Evolutionary conservation across 2,329 filamentous ascomycete genomes (phyloP).

Genomic region (Fusarium poae): DNA sequence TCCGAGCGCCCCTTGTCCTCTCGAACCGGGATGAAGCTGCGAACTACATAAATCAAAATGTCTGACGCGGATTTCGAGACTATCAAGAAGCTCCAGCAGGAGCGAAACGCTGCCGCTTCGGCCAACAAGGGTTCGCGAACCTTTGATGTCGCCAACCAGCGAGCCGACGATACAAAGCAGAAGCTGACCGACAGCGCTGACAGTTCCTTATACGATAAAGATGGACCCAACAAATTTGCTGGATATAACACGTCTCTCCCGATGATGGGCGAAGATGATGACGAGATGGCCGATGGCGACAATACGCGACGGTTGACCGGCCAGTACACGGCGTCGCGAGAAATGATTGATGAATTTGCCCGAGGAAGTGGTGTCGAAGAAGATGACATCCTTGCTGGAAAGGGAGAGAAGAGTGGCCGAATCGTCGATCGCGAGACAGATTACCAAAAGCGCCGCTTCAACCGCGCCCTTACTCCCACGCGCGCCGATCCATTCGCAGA

Average conservation of each 20-base stretch:
- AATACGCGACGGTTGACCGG: constrained; percentile 84
- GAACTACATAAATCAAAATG: constrained; percentile 63
- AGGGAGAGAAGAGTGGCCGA: constrained; percentile 87
- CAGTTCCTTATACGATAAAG: constrained; percentile 85
- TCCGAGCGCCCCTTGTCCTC: constrained; percentile 53
- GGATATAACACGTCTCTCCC: constrained; percentile 94
- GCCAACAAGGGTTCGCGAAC: constrained; percentile 85
- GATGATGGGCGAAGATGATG: constrained; percentile 80
- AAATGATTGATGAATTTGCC: constrained; percentile 95
- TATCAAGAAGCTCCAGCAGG: constrained; percentile 88
- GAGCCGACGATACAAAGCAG: constrained; percentile 89
- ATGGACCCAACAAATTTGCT: constrained; percentile 82
- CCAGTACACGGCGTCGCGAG: constrained; percentile 93
- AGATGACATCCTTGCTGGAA: constrained; percentile 86
- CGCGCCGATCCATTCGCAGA: constrained; percentile 87
- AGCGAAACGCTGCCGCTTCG: constrained; percentile 86
- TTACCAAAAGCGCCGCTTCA: constrained; percentile 95
- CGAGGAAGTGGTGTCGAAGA: constrained; percentile 88
- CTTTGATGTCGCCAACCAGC: constrained; percentile 83
- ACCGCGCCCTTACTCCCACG: constrained; percentile 87
- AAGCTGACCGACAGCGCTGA: constrained; percentile 92
- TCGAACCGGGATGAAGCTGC: constrained; percentile 60
- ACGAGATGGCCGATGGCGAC: constrained; percentile 81
- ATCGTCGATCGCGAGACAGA: constrained; percentile 95
- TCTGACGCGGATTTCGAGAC: constrained; percentile 88